Evolutionary conservation across 2,329 filamentous ascomycete species (phyloP), one percentile per base, ranked within the genome.

Genomic region (Fusarium dlaminii): DNA sequence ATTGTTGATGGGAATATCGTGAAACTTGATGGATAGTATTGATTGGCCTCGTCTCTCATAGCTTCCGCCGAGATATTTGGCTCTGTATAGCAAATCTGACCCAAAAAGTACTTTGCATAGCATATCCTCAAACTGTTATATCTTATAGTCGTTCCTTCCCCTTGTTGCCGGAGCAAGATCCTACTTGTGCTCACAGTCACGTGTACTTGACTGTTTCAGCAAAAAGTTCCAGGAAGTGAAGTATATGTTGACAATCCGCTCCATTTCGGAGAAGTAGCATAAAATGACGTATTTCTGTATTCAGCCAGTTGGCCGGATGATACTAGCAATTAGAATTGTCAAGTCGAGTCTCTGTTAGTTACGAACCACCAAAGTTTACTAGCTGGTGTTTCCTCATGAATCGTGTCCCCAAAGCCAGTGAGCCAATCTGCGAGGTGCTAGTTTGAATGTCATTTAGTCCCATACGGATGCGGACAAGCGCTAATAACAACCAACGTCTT

Each of bases 401-500:
- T 74, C 62, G 57, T 34, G 46, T 30, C 24, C 36, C 37, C 36
- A 29, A 36, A 34, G n/a, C 60, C 24, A 40, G 20, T 29, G 20
- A 49, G 30, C n/a, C n/a, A 55, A 42, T 43, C 29, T 57, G 39
- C 22, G 13, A 32, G 12, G 30, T 32, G 55, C n/a, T 20, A 24
- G 30, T 8, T 48, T 40, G 29, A 64, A 43, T 42, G 22, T 39
- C 59, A 18, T 59, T 18, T 22, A 42, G 18, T 32, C 36, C 54
- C 45, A 46, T 74, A 62, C 66, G 39, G 32, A 71, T 68, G 39
- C 62, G 58, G 62, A 68, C 54, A 34, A 61, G 45, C 39, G 49
- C 32, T 57, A 64, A 63, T 32, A n/a, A 61, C 24, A 29, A 48
- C 70, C 54, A 24, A 58, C 60, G 36, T 43, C 30, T 36, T 46